Conservation (phyloP, 306 rosid genomes). For the Medicago arabica region DNA sequence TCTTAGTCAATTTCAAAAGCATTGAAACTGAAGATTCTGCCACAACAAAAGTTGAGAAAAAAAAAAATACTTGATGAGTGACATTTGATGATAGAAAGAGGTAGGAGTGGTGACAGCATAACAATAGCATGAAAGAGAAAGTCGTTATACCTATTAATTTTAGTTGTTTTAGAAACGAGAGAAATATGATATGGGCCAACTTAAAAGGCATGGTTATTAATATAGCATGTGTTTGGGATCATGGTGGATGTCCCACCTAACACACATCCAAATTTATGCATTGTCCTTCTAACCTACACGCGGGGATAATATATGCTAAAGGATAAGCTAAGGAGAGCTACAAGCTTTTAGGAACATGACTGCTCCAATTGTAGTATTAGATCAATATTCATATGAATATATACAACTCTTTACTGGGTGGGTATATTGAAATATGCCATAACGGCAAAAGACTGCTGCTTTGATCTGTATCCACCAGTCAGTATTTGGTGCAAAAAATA, state of each 20-base stretch:
- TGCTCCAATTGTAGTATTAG: conserved; percentile 12
- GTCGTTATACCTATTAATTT: background rate
- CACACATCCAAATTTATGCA: background rate
- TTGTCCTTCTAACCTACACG: background rate
- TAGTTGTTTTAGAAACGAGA: conserved; percentile 2
- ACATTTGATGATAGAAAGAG: conserved; percentile 4
- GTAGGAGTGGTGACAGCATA: background rate
- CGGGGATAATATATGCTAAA: background rate
- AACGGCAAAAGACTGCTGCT: conserved; percentile 10
- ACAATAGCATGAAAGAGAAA: background rate
- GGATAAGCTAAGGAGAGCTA: background rate
- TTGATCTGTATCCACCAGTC: conserved; percentile 20
- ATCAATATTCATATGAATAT: conserved; percentile 1
- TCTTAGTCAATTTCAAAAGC: background rate
- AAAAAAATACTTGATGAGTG: background rate
- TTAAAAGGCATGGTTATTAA: background rate
- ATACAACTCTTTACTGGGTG: conserved; percentile 22
- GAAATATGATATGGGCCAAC: background rate
- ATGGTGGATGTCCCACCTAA: background rate
- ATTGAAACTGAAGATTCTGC: background rate
- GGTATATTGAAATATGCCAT: conserved; percentile 22
- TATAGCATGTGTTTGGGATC: background rate
- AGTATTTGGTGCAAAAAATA: conserved; percentile 18
- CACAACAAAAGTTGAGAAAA: background rate
- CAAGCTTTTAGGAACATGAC: background rate